Evolutionary conservation across 352 stramenopile species (phyloP).

Genomic region (Phytophthora multivora): DNA sequence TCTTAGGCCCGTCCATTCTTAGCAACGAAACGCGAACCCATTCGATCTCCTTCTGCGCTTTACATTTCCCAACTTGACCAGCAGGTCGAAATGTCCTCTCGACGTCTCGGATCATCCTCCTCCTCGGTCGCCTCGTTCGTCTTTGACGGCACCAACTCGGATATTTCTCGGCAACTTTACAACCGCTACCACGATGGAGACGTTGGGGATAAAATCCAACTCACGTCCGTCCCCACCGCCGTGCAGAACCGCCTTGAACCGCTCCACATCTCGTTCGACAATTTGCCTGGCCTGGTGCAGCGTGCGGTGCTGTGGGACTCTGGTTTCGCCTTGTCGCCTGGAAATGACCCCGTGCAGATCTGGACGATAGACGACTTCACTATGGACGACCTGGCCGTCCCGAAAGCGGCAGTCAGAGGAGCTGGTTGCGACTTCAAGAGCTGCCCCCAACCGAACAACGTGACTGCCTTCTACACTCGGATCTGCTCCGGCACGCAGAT

Average conservation of each 20-base stretch:
- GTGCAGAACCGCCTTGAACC: conserved; percentile 12
- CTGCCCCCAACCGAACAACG: conserved; percentile 32
- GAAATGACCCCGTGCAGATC: conserved; percentile 20
- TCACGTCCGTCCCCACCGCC: conserved; percentile 11
- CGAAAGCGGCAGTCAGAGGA: conserved; percentile 1
- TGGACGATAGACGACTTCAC: conserved; percentile 20
- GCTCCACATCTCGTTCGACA: conserved; percentile 19
- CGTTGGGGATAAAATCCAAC: not conserved
- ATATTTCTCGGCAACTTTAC: conserved; percentile 43
- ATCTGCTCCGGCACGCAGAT: conserved; percentile 40
- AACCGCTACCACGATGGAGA: conserved; percentile 18
- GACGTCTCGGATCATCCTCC: not conserved
- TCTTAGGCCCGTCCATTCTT: too few relatives aligned
- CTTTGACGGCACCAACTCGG: conserved; percentile 42
- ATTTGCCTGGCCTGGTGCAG: conserved; percentile 32
- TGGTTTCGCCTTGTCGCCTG: conserved; percentile 28
- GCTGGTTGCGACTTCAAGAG: conserved; percentile 23
- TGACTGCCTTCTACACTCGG: conserved; percentile 11
- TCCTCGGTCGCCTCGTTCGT: conserved; percentile 18
- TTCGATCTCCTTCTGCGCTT: not conserved
- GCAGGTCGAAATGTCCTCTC: not conserved
- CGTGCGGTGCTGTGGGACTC: conserved; percentile 45
- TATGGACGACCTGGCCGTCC: conserved; percentile 33
- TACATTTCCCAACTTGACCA: too few relatives aligned
- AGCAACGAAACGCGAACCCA: too few relatives aligned